These are phyloP conservation scores for Pleurotus citrinopileatus DNA, from an alignment of 768 basidiomycete genomes.

Conservation along the genomic window DNA sequence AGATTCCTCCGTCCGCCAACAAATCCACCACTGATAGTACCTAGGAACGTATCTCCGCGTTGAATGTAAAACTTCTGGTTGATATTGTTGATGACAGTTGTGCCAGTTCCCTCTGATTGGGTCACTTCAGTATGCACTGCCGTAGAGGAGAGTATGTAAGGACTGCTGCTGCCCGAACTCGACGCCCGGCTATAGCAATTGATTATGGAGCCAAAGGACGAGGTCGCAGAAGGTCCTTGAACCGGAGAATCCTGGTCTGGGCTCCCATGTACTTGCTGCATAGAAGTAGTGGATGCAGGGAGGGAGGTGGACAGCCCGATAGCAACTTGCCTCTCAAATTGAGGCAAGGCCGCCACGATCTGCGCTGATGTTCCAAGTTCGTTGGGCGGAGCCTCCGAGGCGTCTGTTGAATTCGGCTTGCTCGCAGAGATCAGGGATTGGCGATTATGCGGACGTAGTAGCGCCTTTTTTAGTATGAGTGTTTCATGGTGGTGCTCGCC, in stretches of 20 bases:
- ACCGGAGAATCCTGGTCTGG: background rate
- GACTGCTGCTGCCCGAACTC: background rate
- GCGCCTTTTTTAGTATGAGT: background rate
- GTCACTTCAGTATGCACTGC: background rate
- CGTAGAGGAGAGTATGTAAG: background rate
- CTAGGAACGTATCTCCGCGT: background rate
- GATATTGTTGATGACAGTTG: background rate
- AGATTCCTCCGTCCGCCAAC: background rate
- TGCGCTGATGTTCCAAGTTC: background rate
- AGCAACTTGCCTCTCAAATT: no score
- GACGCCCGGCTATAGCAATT: background rate
- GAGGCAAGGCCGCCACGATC: no score
- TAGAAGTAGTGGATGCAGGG: background rate
- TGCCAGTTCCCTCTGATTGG: background rate
- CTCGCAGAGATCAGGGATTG: background rate
- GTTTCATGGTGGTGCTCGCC: no score
- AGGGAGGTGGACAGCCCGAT: background rate
- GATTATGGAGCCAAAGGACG: background rate
- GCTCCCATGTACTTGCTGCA: background rate
- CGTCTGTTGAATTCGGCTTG: background rate
- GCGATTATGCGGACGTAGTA: background rate
- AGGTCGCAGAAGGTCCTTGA: background rate
- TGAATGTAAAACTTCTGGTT: background rate
- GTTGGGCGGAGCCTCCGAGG: background rate
- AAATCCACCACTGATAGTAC: background rate